Conservation (phyloP, 2,329 filamentous ascomycete genomes). For the Dendryphion nanum region DNA sequence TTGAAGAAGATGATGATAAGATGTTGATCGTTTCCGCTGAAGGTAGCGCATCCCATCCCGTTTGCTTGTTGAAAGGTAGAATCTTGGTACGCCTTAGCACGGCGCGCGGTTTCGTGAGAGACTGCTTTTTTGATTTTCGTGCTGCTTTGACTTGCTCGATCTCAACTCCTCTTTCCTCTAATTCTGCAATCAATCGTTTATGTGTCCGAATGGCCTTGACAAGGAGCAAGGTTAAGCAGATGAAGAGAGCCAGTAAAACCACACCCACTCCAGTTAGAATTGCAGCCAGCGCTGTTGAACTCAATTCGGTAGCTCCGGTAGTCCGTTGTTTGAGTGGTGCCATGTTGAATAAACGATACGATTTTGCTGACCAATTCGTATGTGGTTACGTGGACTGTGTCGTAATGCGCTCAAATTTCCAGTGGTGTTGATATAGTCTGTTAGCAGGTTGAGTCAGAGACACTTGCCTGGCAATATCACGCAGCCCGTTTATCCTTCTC, state of each 20-base stretch:
- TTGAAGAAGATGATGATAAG: conserved; percentile 11
- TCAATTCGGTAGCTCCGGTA: conserved; percentile 15
- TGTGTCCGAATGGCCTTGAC: conserved; percentile 26
- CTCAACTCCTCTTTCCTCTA: conserved; percentile 31
- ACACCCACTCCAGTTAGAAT: conserved; percentile 25
- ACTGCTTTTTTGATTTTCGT: background rate
- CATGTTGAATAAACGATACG: too few relatives aligned
- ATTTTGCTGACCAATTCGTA: too few relatives aligned
- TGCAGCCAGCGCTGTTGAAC: conserved; percentile 20
- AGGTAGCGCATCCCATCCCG: conserved; percentile 42
- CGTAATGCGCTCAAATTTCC: too few relatives aligned
- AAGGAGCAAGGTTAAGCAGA: conserved; percentile 25
- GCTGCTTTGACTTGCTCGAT: conserved; percentile 21
- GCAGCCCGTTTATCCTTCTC: too few relatives aligned
- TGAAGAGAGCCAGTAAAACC: conserved; percentile 22
- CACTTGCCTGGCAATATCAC: too few relatives aligned
- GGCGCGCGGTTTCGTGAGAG: conserved; percentile 27
- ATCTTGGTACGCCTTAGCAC: conserved; percentile 31
- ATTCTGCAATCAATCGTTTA: conserved; percentile 28
- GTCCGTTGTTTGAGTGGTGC: too few relatives aligned
- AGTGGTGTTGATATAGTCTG: too few relatives aligned
- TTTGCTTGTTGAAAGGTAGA: conserved; percentile 34
- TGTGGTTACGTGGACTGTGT: too few relatives aligned
- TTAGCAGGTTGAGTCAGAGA: too few relatives aligned
- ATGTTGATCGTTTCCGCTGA: conserved; percentile 39